A percentile compares a stretch with the other conserved stretches of the same genome.
Conservation (phyloP, 768 basidiomycete species). For the Hypsizygus marmoreus region DNA sequence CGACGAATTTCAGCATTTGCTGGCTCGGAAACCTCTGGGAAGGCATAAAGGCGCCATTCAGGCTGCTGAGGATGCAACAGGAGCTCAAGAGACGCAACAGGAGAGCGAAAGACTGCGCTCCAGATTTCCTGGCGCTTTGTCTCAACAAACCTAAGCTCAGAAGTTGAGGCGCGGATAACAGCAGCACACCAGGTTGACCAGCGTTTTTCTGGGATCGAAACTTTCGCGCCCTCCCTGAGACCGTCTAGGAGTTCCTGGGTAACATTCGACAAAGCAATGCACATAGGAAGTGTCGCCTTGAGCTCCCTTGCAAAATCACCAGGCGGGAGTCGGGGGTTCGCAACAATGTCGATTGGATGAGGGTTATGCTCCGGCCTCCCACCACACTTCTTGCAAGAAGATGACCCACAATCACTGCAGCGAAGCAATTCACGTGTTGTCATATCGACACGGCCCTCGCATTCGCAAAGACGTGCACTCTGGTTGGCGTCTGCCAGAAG, state of each 20-base stretch:
- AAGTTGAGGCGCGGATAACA: conserved; percentile 56
- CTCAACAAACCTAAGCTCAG: conserved; percentile 80
- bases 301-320: conserved; percentile 73
- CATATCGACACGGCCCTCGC: conserved; percentile 85
- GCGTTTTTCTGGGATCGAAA: conserved; percentile 50
- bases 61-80: conserved; percentile 73
- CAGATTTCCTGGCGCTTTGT: conserved; percentile 88
- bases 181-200: conserved; percentile 76
- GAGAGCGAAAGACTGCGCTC: conserved; percentile 77
- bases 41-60: conserved; percentile 86
- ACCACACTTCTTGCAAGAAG: conserved; percentile 84
- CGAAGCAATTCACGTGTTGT: conserved; percentile 64
- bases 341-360: conserved; percentile 49
- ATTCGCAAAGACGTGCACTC: conserved; percentile 83
- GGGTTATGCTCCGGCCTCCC: conserved; percentile 90
- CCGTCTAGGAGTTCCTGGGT: conserved; percentile 52
- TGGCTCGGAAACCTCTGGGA: conserved; percentile 64
- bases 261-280: conserved; percentile 58
- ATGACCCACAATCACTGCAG: conserved; percentile 76
- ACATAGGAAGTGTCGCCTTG: conserved; percentile 87
- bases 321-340: conserved; percentile 67
- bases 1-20: conserved; percentile 81
- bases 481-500: conserved; percentile 65
- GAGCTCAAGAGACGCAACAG: conserved; percentile 71
- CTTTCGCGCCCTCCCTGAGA: conserved; percentile 41